Evolutionary conservation across 2,329 filamentous ascomycete genomes (phyloP).

Genomic region (Amauroascus verrucosus): DNA sequence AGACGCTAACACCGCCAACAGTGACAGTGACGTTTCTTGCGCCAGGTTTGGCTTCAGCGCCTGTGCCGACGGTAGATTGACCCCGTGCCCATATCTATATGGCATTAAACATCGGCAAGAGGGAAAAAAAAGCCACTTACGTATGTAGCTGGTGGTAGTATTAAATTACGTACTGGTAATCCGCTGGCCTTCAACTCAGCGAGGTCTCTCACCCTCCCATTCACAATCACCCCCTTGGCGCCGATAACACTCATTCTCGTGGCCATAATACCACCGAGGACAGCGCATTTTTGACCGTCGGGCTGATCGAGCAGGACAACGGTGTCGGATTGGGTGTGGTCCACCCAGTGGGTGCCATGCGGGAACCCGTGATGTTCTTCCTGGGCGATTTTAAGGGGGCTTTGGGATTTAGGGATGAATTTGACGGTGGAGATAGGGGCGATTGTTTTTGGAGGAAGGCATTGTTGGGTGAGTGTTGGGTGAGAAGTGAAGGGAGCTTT

Average conservation of each 20-base stretch:
- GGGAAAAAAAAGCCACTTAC: neutral
- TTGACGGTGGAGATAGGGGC: constrained; percentile 37
- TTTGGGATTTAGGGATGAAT: constrained; percentile 50
- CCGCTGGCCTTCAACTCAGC: constrained; percentile 47
- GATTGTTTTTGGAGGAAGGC: constrained; percentile 18
- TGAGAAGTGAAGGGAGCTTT: constrained; percentile 31
- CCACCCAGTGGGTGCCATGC: constrained; percentile 55
- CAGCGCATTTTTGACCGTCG: constrained; percentile 54
- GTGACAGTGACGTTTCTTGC: constrained; percentile 33
- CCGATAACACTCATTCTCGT: constrained; percentile 54
- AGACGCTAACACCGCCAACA: constrained; percentile 34
- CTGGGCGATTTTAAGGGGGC: constrained; percentile 27
- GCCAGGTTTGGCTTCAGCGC: constrained; percentile 36
- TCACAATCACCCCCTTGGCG: constrained; percentile 53
- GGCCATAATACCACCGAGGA: constrained; percentile 69
- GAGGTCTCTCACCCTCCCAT: constrained; percentile 58
- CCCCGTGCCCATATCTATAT: constrained; percentile 35
- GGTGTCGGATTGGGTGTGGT: constrained; percentile 49
- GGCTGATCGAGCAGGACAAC: constrained; percentile 60
- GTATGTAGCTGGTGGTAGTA: neutral
- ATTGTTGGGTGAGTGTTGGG: constrained; percentile 21
- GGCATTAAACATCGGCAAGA: neutral
- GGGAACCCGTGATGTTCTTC: constrained; percentile 43
- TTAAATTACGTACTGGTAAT: constrained; percentile 40
- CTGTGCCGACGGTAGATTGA: constrained; percentile 38